Evolutionary conservation across 1,284 basidiomycete genomes (phyloP), one percentile per base, ranked within the genome.

Genomic region (Mycosarcoma maydis): DNA sequence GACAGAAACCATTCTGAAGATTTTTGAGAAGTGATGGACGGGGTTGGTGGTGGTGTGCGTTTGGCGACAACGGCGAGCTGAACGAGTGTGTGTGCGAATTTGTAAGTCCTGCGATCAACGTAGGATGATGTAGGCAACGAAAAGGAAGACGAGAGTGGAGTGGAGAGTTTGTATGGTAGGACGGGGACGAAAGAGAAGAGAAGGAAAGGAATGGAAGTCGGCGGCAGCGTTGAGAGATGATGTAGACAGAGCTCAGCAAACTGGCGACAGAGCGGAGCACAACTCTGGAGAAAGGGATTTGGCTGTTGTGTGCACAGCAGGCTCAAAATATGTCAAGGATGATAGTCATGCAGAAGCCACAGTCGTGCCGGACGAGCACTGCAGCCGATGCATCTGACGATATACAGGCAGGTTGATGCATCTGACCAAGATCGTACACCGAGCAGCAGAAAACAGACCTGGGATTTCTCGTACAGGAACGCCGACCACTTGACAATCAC

Each of bases 1-100:
- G 26, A 50, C 39, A 20, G 53, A 42, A 37, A 67, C 50, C 68
- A 71, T 71, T 41, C 5, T 23, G 29, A 40, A 22, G 34, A 19
- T 19, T 27, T 22, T 33, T 39, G 29, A 29, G 26, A 51, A 32
- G n/a, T 39, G 46, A 54, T 11, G 48, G 45, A 47, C 36, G 39
- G 43, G 38, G 24, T 37, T 45, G 34, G 34, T 20, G 34, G 26
- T 20, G 30, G 33, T 47, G 46, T 47, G 47, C 38, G 10, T 44
- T 36, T 2, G 19, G 19, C 8, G 1, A 19, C 2, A 20, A 19
- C 20, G 36, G 13, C 8, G 36, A 37, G 36, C 9, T 20, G 17
- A 37, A 37, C n/a, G 36, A 37, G 19, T 3, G 19, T 37, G 36
- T 20, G 36, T 37, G 36, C 36, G 33, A 11, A 16, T 34, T 34